These are phyloP conservation scores for Ormosia emarginata DNA, from an alignment of 306 rosid species.

Conservation along the genomic window DNA sequence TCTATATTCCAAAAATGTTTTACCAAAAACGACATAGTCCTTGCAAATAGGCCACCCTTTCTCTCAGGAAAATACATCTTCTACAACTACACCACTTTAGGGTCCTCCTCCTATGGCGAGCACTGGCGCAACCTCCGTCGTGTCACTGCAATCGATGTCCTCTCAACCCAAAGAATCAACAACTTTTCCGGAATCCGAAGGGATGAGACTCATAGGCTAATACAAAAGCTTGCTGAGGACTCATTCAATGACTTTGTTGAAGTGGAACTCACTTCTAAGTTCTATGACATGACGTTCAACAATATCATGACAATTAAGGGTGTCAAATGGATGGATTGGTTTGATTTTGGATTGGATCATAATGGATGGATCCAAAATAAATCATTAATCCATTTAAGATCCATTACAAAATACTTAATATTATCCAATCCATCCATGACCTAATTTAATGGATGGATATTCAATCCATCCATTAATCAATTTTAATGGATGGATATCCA, in stretches of 20 bases:
- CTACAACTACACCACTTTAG: constrained; percentile 51
- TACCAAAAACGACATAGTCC: no score
- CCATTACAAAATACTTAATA: no score
- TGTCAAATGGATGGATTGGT: no score
- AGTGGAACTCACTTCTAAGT: constrained; percentile 27
- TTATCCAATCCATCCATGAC: no score
- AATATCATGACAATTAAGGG: constrained; percentile 36
- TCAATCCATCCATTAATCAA: no score
- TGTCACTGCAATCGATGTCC: constrained; percentile 44
- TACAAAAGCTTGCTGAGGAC: constrained; percentile 3
- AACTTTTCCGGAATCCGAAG: constrained; percentile 20
- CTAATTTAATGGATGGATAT: no score
- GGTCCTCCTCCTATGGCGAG: constrained; percentile 36
- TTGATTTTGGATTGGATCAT: no score
- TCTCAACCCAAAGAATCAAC: constrained; percentile 39
- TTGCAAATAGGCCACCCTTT: no score
- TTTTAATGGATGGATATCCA: no score
- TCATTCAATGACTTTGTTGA: not conserved
- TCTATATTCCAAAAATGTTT: no score
- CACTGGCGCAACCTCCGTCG: constrained; percentile 78
- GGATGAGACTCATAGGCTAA: constrained; percentile 25
- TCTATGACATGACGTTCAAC: constrained; percentile 42
- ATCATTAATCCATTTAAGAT: no score
- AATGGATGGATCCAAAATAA: no score
- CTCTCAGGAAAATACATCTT: constrained; percentile 38